Base-by-base conservation (phyloP, 192 early-diverging fungal genomes). In the Thoreauomyces humboldtii region DNA sequence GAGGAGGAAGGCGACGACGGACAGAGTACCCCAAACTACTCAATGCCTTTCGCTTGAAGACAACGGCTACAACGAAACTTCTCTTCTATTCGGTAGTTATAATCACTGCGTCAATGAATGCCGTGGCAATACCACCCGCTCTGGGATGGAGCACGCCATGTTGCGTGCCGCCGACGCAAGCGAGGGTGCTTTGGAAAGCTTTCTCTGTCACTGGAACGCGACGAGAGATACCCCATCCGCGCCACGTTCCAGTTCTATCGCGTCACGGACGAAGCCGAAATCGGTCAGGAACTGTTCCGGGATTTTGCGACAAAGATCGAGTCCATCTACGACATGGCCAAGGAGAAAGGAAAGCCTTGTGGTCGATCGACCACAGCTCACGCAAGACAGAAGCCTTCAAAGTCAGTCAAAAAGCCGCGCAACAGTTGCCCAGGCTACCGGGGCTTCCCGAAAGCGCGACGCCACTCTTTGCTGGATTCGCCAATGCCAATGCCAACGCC, bases 221-320 rank as follows among this genome's bases (percentile, higher is more conserved):
- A 9, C 47, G 47, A 50, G 21, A 9, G 47, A 9, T 50, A 17
- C 47, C 47, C 47, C 7, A 22, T 50, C 22, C 47, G 47, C 14
- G 47, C 47, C 22, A 50, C 47, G 14, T 50, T 22, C 22, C 47
- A 50, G 47, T 50, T 50, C 47, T 50, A 50, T 50, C 47, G 47
- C 9, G 21, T 50, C 12, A 50, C 22, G 11, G 47, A 50, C 47
- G 47, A 50, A 22, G 47, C 9, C 12, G 22, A 41, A 9, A 50
- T 50, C 47, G 22, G 12, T 22, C 7, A 22, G 7, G 12, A 50
- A 50, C 22, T 50, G 9, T 50, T 50, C 22, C 7, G 14, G 21
- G 47, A 50, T 9, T 19, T 50, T 22, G 11, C 47, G 9, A 22
- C 12, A 50, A 50, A 22, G 47, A 50, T 50, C 22, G 47, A 50